These are phyloP conservation scores for Pseudocercospora cruenta DNA, from an alignment of 2,329 filamentous ascomycete genomes.

Conservation along the genomic window DNA sequence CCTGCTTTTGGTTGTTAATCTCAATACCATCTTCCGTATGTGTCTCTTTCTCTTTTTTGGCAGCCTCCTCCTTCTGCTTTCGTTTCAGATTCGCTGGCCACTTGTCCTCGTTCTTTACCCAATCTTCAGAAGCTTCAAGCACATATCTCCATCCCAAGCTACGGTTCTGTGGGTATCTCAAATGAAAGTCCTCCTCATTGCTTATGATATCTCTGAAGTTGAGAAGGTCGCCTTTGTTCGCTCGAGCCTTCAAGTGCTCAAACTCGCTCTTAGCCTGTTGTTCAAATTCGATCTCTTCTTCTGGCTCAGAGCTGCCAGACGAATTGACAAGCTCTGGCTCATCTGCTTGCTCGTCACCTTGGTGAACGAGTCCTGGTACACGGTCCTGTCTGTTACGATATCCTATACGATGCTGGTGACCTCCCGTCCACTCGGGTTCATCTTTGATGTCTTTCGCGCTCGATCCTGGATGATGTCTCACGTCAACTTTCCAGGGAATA, in stretches of 20 bases:
- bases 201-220: conserved; percentile 46
- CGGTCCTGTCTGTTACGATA: conserved; percentile 14
- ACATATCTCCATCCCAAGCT: conserved; percentile 56
- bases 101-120: conserved; percentile 52
- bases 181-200: conserved; percentile 45
- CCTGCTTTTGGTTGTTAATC: conserved; percentile 11
- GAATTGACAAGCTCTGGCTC: conserved; percentile 6
- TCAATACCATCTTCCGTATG: conserved; percentile 21
- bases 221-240: conserved; percentile 40
- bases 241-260: conserved; percentile 34
- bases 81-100: conserved; percentile 55
- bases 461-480: conserved; percentile 17
- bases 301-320: conserved; percentile 7
- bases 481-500: conserved; percentile 34
- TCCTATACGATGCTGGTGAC: conserved; percentile 17
- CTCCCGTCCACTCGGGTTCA: conserved; percentile 14
- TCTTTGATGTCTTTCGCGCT: conserved; percentile 8
- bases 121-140: conserved; percentile 53
- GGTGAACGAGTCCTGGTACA: conserved; percentile 10
- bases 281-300: conserved; percentile 26
- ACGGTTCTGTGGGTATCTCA: conserved; percentile 49
- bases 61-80: conserved; percentile 38
- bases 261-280: conserved; percentile 35
- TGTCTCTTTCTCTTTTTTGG: conserved; percentile 36
- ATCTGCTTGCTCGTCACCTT: conserved; percentile 8